Evolutionary conservation across 176 grass and related monocot genomes (phyloP), one percentile per base, ranked within the genome.

Genomic region (Ensete ventricosum): DNA sequence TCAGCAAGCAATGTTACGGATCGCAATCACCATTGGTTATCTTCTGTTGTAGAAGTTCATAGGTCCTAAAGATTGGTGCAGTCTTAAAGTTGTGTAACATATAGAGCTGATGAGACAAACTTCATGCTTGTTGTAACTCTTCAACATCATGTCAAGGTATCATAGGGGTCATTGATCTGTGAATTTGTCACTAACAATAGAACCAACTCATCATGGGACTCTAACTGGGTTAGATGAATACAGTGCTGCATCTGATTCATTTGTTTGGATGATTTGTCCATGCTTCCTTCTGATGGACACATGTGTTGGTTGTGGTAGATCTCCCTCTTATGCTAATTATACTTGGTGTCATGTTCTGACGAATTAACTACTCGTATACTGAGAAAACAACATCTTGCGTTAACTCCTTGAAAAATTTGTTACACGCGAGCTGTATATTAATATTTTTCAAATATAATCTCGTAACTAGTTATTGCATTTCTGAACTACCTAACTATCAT

Each of bases 21-120:
- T 25, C 19, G 43, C 53, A 8, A 10, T 62, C 12, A 14, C 5
- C 22, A 9, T 52, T 51, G 9, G 49, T 50, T 78, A 53, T 55
- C 21, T 54, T 71, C 8, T 60, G 34, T 11, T 80, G 78, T 80
- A 73, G 53, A 73, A 73, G 34, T 49, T 58, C 43, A 27, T n/a
- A 53, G 55, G 57, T 73, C 66, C 23, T 26, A 50, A 49, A 52
- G 8, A 17, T 62, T 21, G 29, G 25, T 77, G 14, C 16, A 60
- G 57, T 12, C 14, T 54, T 49, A 73, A 24, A 21, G 1, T 14
- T 8, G 53, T 71, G 71, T 73, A 53, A 27, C 59, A 62, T 76
- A 64, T 52, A 52, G 58, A 50, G 19, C 14, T 52, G 72, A 64
- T 19, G 48, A 49, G 58, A 7, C 22, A 73, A 26, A 14, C 34